Base-by-base conservation (phyloP, 805 yeast genomes). In the Candida silvicultrix region DNA sequence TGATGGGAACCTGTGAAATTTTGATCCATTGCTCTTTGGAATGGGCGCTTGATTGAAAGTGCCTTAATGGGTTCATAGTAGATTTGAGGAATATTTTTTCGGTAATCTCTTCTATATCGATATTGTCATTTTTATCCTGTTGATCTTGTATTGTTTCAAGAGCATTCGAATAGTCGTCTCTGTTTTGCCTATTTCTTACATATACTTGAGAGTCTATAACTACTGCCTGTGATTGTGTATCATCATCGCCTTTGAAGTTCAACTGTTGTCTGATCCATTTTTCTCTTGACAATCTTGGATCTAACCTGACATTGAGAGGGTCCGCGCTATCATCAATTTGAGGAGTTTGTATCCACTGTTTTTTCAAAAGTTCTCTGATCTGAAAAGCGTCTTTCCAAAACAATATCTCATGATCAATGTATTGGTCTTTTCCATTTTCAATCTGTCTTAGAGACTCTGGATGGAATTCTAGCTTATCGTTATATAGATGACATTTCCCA, bases 311-410 rank as follows among this genome's bases (percentile, higher is more conserved):
- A 43, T 28, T 36, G 14, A 34, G 21, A 21, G 19, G 21, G 5
- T 15, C 41, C 7, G 43, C 37, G 3, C 42, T 11, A 16, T 47
- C 44, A 22, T 46, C 49, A 15, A 46, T 46, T 10, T 53, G 61
- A 1, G 47, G 51, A 5, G 48, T 43, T 35, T 59, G 59, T 31
- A 52, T 49, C 77, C 77, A 72, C 0, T 73, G 70, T 1, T 49
- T 50, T 5, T 41, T 40, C 25, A 70, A 46, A 9, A 51, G 40
- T 9, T 51, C 44, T 38, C 69, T 54, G 19, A 50, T 45, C 8
- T 50, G 36, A 32, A 70, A 29, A 0, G 65, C 57, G 7, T 41
- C 44, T 23, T 49, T 49, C 75, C 77, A 72, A 60, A 70, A 69
- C 9, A 54, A 49, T 9, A 70, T 40, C 44, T 73, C 74, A 4